phyloP scores from a whole-genome alignment of 2,329 filamentous ascomycete genomes.

The Nothopassalora personata region DNA sequence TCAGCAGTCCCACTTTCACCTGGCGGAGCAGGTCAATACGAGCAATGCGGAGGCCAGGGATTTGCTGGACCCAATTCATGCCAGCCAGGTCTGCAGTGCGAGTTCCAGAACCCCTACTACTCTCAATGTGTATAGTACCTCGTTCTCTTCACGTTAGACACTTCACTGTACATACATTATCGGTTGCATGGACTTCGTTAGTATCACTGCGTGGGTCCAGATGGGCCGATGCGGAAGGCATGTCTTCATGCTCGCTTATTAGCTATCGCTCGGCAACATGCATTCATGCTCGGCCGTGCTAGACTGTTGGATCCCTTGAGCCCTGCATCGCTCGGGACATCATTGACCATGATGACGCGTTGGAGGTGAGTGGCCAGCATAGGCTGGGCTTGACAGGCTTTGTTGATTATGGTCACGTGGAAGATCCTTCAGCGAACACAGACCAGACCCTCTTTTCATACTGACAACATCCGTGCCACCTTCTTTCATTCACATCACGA shows the following conservation, averaged over 20 bases:
- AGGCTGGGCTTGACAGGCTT: too few relatives aligned
- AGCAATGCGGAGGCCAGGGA: constrained; percentile 12
- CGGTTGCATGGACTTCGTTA: neutral
- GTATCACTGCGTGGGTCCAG: neutral
- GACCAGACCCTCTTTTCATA: neutral
- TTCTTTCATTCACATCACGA: neutral
- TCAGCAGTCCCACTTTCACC: neutral
- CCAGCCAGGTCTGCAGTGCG: constrained; percentile 4
- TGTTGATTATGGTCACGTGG: neutral
- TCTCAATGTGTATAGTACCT: constrained; percentile 8
- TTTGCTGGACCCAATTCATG: constrained; percentile 7
- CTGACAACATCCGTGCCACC: neutral
- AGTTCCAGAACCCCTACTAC: constrained; percentile 10
- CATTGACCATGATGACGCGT: neutral
- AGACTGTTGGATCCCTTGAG: neutral
- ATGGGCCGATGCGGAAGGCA: neutral
- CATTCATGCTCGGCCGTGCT: neutral
- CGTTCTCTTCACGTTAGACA: neutral
- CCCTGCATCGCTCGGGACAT: neutral
- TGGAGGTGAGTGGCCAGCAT: too few relatives aligned
- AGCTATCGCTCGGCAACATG: neutral
- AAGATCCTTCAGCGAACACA: neutral
- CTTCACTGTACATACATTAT: too few relatives aligned
- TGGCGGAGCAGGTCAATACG: constrained; percentile 2
- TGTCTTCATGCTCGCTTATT: neutral